Conservation (phyloP, 2,329 filamentous ascomycete genomes). For the Didymella arachidicola region DNA sequence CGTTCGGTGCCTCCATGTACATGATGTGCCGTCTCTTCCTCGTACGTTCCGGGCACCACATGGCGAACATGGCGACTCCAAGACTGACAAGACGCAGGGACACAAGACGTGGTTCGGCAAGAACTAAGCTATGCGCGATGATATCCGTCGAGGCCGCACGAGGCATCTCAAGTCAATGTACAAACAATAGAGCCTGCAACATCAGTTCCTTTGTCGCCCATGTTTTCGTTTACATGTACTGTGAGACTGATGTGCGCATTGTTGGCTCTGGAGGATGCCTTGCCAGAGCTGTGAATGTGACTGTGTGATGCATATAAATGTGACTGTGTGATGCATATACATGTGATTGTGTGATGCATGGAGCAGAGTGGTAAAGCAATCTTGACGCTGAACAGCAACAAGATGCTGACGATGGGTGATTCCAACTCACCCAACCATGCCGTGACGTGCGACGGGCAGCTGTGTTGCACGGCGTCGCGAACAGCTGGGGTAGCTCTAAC, state of each 20-base stretch:
- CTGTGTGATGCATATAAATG: not conserved
- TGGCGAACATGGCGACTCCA: too few relatives aligned
- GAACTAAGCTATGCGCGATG: conserved; percentile 39
- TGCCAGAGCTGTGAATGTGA: not conserved
- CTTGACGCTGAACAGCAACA: not conserved
- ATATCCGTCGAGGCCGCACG: conserved; percentile 26
- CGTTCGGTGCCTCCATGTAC: conserved; percentile 72
- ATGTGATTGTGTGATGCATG: too few relatives aligned
- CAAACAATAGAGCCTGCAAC: conserved; percentile 42
- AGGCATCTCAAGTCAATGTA: conserved; percentile 33
- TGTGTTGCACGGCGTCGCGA: conserved; percentile 6
- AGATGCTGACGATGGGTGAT: not conserved
- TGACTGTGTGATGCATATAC: too few relatives aligned
- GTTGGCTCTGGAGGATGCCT: too few relatives aligned
- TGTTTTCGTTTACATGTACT: too few relatives aligned
- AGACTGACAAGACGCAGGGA: conserved; percentile 53
- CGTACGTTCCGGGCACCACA: too few relatives aligned
- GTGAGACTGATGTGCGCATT: not conserved
- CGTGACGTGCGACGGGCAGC: not conserved
- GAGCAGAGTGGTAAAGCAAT: not conserved
- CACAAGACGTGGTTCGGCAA: conserved; percentile 76
- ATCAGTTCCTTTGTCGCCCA: conserved; percentile 20
- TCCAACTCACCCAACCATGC: not conserved
- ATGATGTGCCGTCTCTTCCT: conserved; percentile 75
- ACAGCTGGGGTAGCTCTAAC: conserved; percentile 20